phyloP scores from a whole-genome alignment of 2,329 filamentous ascomycete genomes.

The Beauveria varroae region DNA sequence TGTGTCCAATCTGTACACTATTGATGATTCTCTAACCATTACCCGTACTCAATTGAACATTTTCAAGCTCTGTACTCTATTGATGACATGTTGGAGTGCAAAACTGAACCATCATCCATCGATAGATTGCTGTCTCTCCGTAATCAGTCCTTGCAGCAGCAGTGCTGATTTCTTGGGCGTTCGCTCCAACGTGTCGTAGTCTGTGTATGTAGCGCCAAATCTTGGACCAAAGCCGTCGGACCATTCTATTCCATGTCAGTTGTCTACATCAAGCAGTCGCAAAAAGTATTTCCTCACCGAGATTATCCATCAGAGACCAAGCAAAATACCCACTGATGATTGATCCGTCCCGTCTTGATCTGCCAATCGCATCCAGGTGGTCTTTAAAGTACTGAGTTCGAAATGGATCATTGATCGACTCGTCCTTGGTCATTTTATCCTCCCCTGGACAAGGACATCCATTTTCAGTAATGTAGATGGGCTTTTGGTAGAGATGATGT shows the following conservation, averaged over 20 bases:
- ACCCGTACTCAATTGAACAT: no score
- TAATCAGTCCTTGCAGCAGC: slow-evolving; percentile 21
- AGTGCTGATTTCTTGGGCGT: slow-evolving; percentile 31
- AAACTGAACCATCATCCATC: neutral
- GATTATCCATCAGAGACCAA: slow-evolving; percentile 29
- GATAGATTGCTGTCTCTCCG: slow-evolving; percentile 13
- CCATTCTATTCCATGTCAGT: slow-evolving; percentile 20
- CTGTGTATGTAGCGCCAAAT: slow-evolving; percentile 30
- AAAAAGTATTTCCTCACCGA: slow-evolving; percentile 20
- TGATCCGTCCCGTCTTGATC: slow-evolving; percentile 19
- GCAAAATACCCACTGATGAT: slow-evolving; percentile 26
- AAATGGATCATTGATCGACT: slow-evolving; percentile 29
- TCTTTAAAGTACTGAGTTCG: slow-evolving; percentile 29
- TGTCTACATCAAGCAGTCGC: neutral
- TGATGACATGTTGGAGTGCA: no score
- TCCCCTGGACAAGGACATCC: slow-evolving; percentile 29
- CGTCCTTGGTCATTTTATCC: slow-evolving; percentile 25
- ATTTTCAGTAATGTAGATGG: slow-evolving; percentile 25
- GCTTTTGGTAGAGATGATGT: slow-evolving; percentile 19
- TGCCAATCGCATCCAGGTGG: slow-evolving; percentile 29
- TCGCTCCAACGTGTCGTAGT: slow-evolving; percentile 29
- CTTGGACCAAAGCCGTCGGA: slow-evolving; percentile 31
- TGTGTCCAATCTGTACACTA: neutral
- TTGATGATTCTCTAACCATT: no score
- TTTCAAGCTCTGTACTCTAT: neutral